phyloP scores from a whole-genome alignment of 768 basidiomycete genomes.

The Leucosporidium scottii region DNA sequence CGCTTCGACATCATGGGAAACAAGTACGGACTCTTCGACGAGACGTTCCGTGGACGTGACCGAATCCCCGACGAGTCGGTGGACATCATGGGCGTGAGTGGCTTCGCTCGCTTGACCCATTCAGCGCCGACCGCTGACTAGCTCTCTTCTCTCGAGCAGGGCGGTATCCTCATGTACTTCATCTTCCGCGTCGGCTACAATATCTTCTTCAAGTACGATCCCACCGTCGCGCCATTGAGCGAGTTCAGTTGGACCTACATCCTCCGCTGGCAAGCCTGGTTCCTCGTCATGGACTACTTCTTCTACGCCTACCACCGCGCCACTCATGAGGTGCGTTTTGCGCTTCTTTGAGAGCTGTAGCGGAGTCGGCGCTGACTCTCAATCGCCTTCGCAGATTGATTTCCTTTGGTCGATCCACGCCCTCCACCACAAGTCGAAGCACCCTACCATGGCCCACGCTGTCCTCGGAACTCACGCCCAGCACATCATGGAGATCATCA shows the following conservation, averaged over 20 bases:
- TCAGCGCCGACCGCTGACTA: too few relatives aligned
- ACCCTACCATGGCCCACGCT: conserved; percentile 3
- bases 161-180: conserved; percentile 3
- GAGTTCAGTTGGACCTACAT: conserved; percentile 1
- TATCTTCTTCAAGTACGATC: background rate
- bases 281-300: conserved; percentile 2
- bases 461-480: conserved; percentile 15
- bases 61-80: background rate
- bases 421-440: background rate
- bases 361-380: background rate
- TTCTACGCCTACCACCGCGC: conserved; percentile 8
- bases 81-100: conserved; percentile 4
- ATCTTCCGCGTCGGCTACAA: background rate
- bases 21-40: conserved; percentile 3
- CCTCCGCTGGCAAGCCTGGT: conserved; percentile 1
- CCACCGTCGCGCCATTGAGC: background rate
- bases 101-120: too few relatives aligned
- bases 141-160: background rate
- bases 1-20: background rate
- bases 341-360: too few relatives aligned
- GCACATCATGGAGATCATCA: conserved; percentile 19
- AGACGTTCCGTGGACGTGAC: background rate
- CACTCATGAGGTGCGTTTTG: background rate
- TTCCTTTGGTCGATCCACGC: background rate
- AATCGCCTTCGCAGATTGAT: background rate